Conservation (phyloP, 2,329 filamentous ascomycete genomes). For the Furcasterigmium sp. region DNA sequence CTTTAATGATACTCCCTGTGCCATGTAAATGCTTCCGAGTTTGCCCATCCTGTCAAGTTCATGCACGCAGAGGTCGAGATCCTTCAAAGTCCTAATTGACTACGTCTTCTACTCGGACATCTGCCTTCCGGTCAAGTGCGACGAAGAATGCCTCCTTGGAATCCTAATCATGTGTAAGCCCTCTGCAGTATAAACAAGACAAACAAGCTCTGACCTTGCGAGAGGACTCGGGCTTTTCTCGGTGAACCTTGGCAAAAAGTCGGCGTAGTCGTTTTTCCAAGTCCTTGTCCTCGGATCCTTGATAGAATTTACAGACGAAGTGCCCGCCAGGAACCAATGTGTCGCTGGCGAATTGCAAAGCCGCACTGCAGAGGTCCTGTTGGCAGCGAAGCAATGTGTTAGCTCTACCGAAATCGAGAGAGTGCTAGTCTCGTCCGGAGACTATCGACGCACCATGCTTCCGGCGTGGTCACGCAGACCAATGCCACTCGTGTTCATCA, state of each 20-base stretch:
- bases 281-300: conserved; percentile 77
- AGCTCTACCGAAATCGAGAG: no score
- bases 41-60: no score
- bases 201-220: conserved; percentile 58
- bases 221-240: conserved; percentile 90
- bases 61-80: no score
- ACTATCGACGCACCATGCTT: conserved; percentile 77
- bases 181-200: neutral
- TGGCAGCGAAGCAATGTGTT: neutral
- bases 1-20: neutral
- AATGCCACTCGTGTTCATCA: conserved; percentile 98
- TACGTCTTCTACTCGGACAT: conserved; percentile 17
- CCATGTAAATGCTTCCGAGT: neutral
- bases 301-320: conserved; percentile 97
- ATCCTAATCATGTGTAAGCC: conserved; percentile 46
- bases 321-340: conserved; percentile 78
- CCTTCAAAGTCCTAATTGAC: neutral
- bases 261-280: conserved; percentile 70
- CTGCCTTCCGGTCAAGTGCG: conserved; percentile 61
- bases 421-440: no score
- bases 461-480: conserved; percentile 81
- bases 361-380: conserved; percentile 85
- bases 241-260: conserved; percentile 73
- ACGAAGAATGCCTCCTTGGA: conserved; percentile 86
- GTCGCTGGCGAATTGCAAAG: conserved; percentile 78